Percentiles rank a stretch among this genome's conserved stretches.
Conservation (phyloP, 805 yeast genomes). For the Lipomyces kockii region DNA sequence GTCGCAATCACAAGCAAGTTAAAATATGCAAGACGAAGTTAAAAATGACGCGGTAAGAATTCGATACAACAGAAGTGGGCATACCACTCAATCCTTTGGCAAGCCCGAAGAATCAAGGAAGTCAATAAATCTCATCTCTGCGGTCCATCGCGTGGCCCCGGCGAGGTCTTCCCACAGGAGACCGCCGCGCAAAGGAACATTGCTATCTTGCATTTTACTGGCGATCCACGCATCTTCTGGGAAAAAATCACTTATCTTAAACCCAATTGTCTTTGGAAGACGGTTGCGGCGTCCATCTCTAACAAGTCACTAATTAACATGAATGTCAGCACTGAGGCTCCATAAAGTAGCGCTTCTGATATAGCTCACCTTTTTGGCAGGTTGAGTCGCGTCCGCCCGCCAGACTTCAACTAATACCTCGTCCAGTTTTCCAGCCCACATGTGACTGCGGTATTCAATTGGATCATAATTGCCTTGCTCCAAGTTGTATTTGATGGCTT, state of each 20-base stretch:
- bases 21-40: no score
- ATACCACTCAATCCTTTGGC: no score
- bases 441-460: neutral
- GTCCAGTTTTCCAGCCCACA: neutral
- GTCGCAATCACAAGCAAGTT: no score
- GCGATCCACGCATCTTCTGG: neutral
- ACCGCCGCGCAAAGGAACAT: neutral
- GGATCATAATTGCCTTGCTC: neutral
- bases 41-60: no score
- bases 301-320: neutral
- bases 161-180: no score
- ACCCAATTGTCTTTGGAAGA: neutral
- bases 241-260: neutral
- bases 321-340: neutral
- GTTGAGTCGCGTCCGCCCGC: neutral
- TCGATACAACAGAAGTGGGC: no score
- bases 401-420: constrained; percentile 2
- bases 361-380: neutral
- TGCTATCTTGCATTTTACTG: neutral
- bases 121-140: no score
- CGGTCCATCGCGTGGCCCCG: no score
- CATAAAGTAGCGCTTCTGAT: neutral
- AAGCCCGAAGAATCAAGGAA: neutral
- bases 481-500: neutral
- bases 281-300: neutral